Percentiles rank a stretch among this genome's conserved stretches.
Evolutionary conservation across 768 basidiomycete genomes (phyloP).

Genomic region (Kwoniella heveanensis): DNA sequence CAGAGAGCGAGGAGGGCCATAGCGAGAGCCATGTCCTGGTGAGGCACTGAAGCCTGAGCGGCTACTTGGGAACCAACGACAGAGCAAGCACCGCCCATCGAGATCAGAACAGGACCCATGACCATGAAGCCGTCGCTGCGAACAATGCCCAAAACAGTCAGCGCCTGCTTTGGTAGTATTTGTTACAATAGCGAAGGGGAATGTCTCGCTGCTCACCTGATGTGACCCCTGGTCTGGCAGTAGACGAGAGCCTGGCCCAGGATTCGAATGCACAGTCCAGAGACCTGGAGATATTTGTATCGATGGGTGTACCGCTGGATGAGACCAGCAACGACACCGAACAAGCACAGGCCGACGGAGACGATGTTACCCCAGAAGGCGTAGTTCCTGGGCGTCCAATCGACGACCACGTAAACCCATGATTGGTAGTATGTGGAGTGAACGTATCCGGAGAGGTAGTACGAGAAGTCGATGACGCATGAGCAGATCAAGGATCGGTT

Average conservation of each 20-base stretch:
- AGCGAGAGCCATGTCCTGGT: conserved; percentile 53
- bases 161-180: not conserved
- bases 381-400: conserved; percentile 50
- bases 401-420: conserved; percentile 54
- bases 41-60: conserved; percentile 54
- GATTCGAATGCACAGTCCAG: conserved; percentile 42
- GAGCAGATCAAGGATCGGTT: conserved; percentile 54
- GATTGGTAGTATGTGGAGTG: conserved; percentile 34
- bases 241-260: conserved; percentile 40
- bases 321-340: conserved; percentile 52
- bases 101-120: conserved; percentile 25
- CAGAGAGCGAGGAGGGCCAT: conserved; percentile 54
- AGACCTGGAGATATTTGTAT: conserved; percentile 54
- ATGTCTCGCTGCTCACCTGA: no score
- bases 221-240: conserved; percentile 1
- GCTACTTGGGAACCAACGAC: conserved; percentile 48
- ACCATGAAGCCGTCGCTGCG: conserved; percentile 10
- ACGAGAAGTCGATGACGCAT: conserved; percentile 44
- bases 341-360: conserved; percentile 47
- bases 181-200: not conserved
- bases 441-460: conserved; percentile 44
- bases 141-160: not conserved
- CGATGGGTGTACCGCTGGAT: conserved; percentile 48
- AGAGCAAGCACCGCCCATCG: conserved; percentile 39
- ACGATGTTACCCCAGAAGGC: conserved; percentile 23